phyloP scores from a whole-genome alignment of 164 flowering plant genomes.

The Stephania japonica region DNA sequence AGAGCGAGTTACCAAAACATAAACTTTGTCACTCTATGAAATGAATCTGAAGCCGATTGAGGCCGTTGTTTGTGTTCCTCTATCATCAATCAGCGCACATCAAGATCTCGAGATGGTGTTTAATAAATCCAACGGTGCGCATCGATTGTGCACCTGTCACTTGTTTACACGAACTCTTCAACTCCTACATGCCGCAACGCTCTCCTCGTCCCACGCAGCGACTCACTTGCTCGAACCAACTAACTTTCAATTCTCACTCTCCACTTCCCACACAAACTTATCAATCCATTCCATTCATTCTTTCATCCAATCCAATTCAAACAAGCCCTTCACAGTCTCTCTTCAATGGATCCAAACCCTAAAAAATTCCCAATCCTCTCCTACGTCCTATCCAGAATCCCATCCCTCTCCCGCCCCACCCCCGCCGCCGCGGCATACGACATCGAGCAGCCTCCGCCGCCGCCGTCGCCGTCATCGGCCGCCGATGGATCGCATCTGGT shows the following conservation, averaged over 20 bases:
- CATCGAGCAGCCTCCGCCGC: slow-evolving; percentile 35
- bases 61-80: too few species aligned
- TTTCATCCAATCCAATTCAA: not conserved
- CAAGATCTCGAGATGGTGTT: too few species aligned
- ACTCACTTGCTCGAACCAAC: too few species aligned
- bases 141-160: too few species aligned
- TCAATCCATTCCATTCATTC: not conserved
- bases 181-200: not conserved
- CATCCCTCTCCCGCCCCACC: slow-evolving; percentile 13
- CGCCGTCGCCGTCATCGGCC: not conserved
- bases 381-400: slow-evolving; percentile 48
- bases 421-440: slow-evolving; percentile 21
- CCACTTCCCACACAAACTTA: too few species aligned
- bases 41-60: too few species aligned
- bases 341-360: slow-evolving; percentile 64
- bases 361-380: slow-evolving; percentile 57
- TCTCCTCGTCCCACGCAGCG: not conserved
- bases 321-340: not conserved
- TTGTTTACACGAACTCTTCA: too few species aligned
- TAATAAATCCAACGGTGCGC: too few species aligned
- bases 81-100: too few species aligned
- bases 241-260: not conserved
- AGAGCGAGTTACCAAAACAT: too few species aligned
- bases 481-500: slow-evolving; percentile 1
- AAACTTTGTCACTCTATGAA: too few species aligned